Evolutionary conservation across 2,329 filamentous ascomycete genomes (phyloP).

Genomic region (Thermomyces lanuginosus): DNA sequence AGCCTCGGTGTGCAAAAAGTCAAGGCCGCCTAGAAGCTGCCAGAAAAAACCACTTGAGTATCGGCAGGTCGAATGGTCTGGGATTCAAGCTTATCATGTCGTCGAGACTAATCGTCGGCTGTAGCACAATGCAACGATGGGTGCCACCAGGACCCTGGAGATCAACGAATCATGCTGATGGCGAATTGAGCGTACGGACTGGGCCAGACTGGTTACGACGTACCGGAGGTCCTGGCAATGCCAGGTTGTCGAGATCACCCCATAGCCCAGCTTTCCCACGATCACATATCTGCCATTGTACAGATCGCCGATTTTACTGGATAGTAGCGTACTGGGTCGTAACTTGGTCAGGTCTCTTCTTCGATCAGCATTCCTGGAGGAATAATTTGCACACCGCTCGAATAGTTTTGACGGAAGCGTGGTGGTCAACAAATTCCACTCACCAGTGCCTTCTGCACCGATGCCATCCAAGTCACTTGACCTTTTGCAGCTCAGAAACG

Average conservation of each 20-base stretch:
- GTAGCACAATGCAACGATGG: constrained; percentile 1
- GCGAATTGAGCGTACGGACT: too few species aligned
- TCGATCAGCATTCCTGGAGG: constrained; percentile 2
- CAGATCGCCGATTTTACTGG: constrained; percentile 17
- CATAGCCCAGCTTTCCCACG: constrained; percentile 23
- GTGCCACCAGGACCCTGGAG: background rate
- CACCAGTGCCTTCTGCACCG: too few species aligned
- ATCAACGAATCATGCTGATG: constrained; percentile 1
- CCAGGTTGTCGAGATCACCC: constrained; percentile 21
- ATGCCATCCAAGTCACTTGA: too few species aligned
- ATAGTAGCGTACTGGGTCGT: constrained; percentile 9
- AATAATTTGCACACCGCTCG: too few species aligned
- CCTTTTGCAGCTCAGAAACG: too few species aligned
- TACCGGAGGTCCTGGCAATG: constrained; percentile 13
- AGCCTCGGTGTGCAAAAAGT: constrained; percentile 21
- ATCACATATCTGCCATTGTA: constrained; percentile 17
- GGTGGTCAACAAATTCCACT: too few species aligned
- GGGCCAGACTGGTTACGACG: too few species aligned
- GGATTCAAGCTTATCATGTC: constrained; percentile 16
- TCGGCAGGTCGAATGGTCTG: constrained; percentile 10
- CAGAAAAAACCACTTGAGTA: constrained; percentile 6
- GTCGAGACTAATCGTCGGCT: constrained; percentile 6
- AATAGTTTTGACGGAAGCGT: too few species aligned
- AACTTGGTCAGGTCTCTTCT: constrained; percentile 3
- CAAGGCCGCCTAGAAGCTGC: constrained; percentile 18